Conservation (phyloP, 768 basidiomycete genomes). For the Auricularia heimuer region DNA sequence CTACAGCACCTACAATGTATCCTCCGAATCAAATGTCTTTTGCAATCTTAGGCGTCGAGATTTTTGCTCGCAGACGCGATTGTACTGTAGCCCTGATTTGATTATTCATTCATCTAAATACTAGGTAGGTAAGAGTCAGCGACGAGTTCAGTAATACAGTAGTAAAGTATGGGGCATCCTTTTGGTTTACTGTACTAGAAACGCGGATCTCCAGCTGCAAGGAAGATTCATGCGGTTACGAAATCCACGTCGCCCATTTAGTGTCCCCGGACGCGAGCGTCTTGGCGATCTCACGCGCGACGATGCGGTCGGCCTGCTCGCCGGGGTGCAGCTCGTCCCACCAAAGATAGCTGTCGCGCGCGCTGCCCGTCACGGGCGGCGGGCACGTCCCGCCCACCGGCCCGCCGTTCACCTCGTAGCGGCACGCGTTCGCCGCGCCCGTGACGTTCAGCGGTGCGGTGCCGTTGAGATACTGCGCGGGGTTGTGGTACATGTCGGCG, state of each 20-base stretch:
- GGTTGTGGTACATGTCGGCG: constrained; percentile 44
- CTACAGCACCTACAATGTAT: too few relatives aligned
- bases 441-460: constrained; percentile 53
- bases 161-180: too few relatives aligned
- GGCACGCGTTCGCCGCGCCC: constrained; percentile 39
- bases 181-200: too few relatives aligned
- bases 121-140: too few relatives aligned
- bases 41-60: too few relatives aligned
- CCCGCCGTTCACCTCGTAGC: constrained; percentile 28
- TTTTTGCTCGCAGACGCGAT: too few relatives aligned
- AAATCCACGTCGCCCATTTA: constrained; percentile 8
- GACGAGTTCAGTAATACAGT: too few relatives aligned
- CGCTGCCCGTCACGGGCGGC: constrained; percentile 29
- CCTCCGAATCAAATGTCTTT: too few relatives aligned
- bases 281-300: constrained; percentile 41
- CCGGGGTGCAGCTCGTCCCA: constrained; percentile 53
- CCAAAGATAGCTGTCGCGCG: constrained; percentile 52
- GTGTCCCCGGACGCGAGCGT: constrained; percentile 29
- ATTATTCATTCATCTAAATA: too few relatives aligned
- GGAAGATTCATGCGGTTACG: not conserved
- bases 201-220: too few relatives aligned
- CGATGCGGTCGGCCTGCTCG: constrained; percentile 44
- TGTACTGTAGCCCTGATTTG: too few relatives aligned
- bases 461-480: constrained; percentile 48
- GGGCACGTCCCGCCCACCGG: constrained; percentile 14